phyloP scores from a whole-genome alignment of 2,329 filamentous ascomycete genomes.

The Aspergillus flavus region DNA sequence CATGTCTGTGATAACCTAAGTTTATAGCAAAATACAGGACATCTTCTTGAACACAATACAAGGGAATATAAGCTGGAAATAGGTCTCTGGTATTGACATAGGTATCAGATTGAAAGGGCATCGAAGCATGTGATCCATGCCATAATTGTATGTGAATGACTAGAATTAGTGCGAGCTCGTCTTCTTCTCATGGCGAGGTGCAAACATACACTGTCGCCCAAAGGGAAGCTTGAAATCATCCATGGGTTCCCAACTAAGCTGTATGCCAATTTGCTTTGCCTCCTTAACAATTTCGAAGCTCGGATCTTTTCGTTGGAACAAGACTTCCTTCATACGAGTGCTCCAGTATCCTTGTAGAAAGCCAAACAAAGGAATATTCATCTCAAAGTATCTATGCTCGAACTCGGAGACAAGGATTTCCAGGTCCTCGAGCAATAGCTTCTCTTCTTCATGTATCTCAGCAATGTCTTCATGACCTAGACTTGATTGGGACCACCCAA shows the following conservation, averaged over 20 bases:
- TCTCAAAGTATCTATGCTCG: constrained; percentile 2
- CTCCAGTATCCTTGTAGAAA: constrained; percentile 3
- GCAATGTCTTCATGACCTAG: neutral
- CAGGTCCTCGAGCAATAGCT: neutral
- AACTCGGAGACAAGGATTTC: constrained; percentile 3
- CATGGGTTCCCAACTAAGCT: neutral
- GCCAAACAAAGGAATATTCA: neutral
- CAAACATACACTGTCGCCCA: neutral
- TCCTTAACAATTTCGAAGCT: neutral
- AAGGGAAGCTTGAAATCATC: neutral
- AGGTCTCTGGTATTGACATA: too few relatives aligned
- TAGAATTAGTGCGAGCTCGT: neutral
- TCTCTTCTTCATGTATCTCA: constrained; percentile 4
- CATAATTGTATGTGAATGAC: neutral
- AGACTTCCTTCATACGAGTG: constrained; percentile 1
- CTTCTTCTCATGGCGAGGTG: neutral
- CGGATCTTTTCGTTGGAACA: neutral
- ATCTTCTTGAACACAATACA: too few relatives aligned
- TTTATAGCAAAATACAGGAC: too few relatives aligned
- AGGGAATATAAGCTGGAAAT: too few relatives aligned
- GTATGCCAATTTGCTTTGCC: neutral
- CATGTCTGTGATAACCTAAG: too few relatives aligned
- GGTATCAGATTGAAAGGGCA: too few relatives aligned
- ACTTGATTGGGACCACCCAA: neutral
- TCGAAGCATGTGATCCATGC: neutral